Conservation (phyloP, 805 yeast genomes). For the Kluyveromyces nonfermentans region DNA sequence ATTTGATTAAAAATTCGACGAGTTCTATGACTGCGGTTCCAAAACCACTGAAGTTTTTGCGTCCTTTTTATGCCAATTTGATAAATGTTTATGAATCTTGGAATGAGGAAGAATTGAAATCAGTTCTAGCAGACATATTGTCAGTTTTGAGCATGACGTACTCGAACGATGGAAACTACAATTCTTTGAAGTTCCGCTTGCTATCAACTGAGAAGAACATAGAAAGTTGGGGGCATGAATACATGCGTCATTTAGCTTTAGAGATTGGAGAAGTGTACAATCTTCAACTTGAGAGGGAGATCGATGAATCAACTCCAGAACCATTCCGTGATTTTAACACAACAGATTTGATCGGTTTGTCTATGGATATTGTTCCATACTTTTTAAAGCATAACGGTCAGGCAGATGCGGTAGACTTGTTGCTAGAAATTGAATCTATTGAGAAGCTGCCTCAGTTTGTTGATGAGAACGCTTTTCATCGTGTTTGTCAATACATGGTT, state of each 20-base stretch:
- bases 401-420: constrained; percentile 93
- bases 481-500: constrained; percentile 91
- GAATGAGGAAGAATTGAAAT: constrained; percentile 41
- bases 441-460: constrained; percentile 76
- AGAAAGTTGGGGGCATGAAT: constrained; percentile 96
- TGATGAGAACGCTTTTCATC: constrained; percentile 70
- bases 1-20: constrained; percentile 80
- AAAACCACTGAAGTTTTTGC: constrained; percentile 88
- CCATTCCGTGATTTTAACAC: constrained; percentile 24
- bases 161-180: constrained; percentile 70
- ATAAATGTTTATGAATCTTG: constrained; percentile 58
- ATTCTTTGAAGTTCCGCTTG: constrained; percentile 72
- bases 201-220: constrained; percentile 46
- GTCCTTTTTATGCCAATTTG: constrained; percentile 75
- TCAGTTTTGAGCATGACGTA: constrained; percentile 95
- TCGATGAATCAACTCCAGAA: constrained; percentile 13
- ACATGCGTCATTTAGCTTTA: constrained; percentile 87
- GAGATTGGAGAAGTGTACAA: constrained; percentile 88
- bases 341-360: constrained; percentile 47
- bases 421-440: constrained; percentile 81
- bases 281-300: constrained; percentile 36
- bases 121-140: constrained; percentile 72
- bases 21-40: constrained; percentile 99
- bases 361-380: constrained; percentile 75
- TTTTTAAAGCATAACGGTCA: constrained; percentile 94